Evolutionary conservation across 352 stramenopile species (phyloP).

Genomic region (Phytophthora chlamydospora): DNA sequence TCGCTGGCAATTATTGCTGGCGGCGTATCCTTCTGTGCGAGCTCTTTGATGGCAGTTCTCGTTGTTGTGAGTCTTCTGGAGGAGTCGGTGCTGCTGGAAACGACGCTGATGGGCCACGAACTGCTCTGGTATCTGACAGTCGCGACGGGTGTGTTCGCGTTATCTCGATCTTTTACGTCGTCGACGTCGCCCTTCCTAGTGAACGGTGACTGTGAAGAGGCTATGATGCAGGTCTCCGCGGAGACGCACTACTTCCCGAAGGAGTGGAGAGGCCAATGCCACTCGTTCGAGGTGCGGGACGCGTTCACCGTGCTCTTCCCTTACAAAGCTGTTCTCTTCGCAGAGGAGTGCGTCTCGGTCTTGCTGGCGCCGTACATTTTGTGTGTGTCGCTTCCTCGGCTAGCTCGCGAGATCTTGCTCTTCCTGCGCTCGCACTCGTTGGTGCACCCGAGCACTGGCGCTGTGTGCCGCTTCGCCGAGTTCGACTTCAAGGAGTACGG

Average conservation of each 20-base stretch:
- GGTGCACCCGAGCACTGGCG: constrained; percentile 91
- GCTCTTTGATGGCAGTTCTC: constrained; percentile 94
- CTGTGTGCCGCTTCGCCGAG: constrained; percentile 94
- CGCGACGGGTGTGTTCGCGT: constrained; percentile 80
- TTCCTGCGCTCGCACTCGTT: constrained; percentile 95
- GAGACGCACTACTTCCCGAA: constrained; percentile 98
- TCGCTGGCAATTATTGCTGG: constrained; percentile 91
- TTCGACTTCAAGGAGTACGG: constrained; percentile 98
- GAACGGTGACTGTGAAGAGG: constrained; percentile 82
- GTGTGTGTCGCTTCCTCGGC: constrained; percentile 93
- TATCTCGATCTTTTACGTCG: constrained; percentile 81
- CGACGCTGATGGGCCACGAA: constrained; percentile 94
- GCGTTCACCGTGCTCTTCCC: constrained; percentile 93
- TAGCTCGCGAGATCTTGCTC: constrained; percentile 90
- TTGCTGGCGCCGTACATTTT: constrained; percentile 97
- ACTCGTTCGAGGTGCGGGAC: constrained; percentile 89
- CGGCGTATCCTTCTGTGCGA: constrained; percentile 95
- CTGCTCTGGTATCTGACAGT: constrained; percentile 98
- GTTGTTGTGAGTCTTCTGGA: constrained; percentile 94
- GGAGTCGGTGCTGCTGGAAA: constrained; percentile 95
- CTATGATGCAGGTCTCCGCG: constrained; percentile 82
- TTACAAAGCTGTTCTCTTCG: constrained; percentile 95
- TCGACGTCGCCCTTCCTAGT: constrained; percentile 72
- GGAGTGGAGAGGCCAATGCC: constrained; percentile 89
- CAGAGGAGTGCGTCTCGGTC: constrained; percentile 93